phyloP scores from a whole-genome alignment of 179 eudicot species.

The Spinacia oleracea region DNA sequence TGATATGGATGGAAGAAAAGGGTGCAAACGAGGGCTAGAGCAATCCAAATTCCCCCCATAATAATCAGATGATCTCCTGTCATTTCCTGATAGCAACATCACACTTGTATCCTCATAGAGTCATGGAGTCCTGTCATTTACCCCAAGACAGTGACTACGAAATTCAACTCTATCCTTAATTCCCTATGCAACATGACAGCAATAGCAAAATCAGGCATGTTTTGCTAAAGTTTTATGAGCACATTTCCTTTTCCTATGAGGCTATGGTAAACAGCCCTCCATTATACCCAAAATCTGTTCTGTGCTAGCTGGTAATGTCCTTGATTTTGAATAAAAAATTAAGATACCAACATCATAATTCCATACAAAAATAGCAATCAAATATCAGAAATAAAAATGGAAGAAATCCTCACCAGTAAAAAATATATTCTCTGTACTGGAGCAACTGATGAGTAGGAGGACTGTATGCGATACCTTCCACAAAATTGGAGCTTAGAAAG shows the following conservation, averaged over 20 bases:
- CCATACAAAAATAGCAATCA: slow-evolving; percentile 15
- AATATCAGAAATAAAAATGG: slow-evolving; percentile 8
- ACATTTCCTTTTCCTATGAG: not conserved
- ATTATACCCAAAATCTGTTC: not conserved
- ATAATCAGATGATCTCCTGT: not conserved
- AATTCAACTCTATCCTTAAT: not conserved
- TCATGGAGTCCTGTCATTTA: not conserved
- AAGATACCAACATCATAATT: not conserved
- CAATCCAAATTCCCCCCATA: not conserved
- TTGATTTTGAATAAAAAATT: not conserved
- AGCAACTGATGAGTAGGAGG: slow-evolving; percentile 15
- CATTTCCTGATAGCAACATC: not conserved
- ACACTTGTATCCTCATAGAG: not conserved
- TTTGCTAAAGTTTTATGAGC: not conserved
- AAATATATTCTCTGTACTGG: slow-evolving; percentile 10
- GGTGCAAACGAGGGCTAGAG: not conserved
- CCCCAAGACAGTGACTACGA: not conserved
- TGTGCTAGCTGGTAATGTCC: not conserved
- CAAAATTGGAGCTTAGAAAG: slow-evolving; percentile 20
- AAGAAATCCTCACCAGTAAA: slow-evolving; percentile 22
- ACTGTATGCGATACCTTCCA: slow-evolving; percentile 10
- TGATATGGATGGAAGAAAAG: not conserved
- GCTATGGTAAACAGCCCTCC: not conserved
- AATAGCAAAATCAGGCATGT: not conserved
- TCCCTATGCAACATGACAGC: not conserved